Base-by-base conservation (phyloP, 2,329 filamentous ascomycete species). In the Colletotrichum limetticola region DNA sequence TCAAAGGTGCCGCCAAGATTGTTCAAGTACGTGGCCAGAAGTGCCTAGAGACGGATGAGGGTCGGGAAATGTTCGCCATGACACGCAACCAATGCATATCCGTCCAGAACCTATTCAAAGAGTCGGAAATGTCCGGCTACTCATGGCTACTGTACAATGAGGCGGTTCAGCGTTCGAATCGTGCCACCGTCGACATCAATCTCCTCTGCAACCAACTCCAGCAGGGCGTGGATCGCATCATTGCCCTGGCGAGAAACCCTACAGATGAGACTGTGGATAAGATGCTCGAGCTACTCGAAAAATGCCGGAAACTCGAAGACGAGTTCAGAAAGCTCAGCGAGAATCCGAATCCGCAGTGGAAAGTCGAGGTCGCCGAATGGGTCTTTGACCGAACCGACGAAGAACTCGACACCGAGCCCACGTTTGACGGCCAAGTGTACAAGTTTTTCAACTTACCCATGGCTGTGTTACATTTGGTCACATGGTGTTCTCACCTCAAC, bases 1-100 rank as follows among this genome's bases (percentile, higher is more conserved):
- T 77, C n/a, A 77, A 77, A 49, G 76, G 76, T 28, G 76, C 76
- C 2, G 76, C 76, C 24, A 75, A 68, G 28, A 71, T 77, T 16
- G 72, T 77, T 8, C 71, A 72, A 63, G 71, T 77, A 53, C 71
- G 75, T 0, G 75, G 76, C 12, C 58, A 71, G 11, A 55, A 63
- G 19, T 62, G 70, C 7, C 57, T 76, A 11, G 66, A 75, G 19
- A 72, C 72, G 5, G 58, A 65, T 0, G 75, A 76, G n/a, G 74
- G 75, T 26, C 70, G 68, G 4, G 74, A 75, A 49, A 71, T 76
- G 63, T 77, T 76, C 46, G 64, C 71, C 56, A 75, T 76, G 76
- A 76, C 75, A 12, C 75, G 76, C 52, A 77, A 76, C 52, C 75
- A 75, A 28, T 73, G 75, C 53, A 55, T 76, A 12, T 66, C 72